These are phyloP conservation scores for Leptographium flavum DNA, from an alignment of 2,329 filamentous ascomycete genomes.

Conservation along the genomic window DNA sequence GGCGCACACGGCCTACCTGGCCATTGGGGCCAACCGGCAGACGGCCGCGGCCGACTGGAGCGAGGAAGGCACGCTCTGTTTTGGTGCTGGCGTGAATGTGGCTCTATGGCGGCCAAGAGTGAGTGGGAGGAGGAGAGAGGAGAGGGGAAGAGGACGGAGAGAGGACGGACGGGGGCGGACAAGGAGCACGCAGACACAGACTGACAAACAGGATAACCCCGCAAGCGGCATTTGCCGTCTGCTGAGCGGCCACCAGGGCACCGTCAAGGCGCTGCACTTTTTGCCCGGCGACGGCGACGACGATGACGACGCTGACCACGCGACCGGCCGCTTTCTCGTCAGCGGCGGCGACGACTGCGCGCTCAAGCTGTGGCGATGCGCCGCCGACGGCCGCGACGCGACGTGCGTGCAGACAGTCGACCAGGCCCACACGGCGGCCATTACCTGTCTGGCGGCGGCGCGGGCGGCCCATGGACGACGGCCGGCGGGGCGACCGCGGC, in stretches of 20 bases:
- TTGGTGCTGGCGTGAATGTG: conserved; percentile 77
- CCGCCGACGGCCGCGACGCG: conserved; percentile 15
- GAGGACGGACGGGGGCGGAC: too few relatives aligned
- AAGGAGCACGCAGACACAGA: background rate
- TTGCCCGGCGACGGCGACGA: conserved; percentile 27
- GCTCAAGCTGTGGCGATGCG: conserved; percentile 54
- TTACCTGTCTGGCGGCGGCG: conserved; percentile 51
- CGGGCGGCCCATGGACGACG: background rate
- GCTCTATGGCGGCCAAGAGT: conserved; percentile 76
- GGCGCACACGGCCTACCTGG: conserved; percentile 37
- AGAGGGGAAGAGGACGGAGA: background rate
- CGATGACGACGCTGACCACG: rapidly evolving
- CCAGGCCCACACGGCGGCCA: conserved; percentile 56
- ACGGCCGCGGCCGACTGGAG: conserved; percentile 87
- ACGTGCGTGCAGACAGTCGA: conserved; percentile 39
- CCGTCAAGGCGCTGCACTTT: conserved; percentile 75
- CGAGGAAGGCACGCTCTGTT: conserved; percentile 58
- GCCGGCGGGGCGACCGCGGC: conserved; percentile 1
- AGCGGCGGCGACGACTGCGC: conserved; percentile 72
- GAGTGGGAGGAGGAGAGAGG: background rate
- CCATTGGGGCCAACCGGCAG: conserved; percentile 80
- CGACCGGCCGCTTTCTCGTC: conserved; percentile 37
- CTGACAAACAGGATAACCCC: background rate
- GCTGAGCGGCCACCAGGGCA: conserved; percentile 61
- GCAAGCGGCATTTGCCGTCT: conserved; percentile 48